These are phyloP conservation scores for Fusarium armeniacum DNA, from an alignment of 2,329 filamentous ascomycete species.

Conservation along the genomic window DNA sequence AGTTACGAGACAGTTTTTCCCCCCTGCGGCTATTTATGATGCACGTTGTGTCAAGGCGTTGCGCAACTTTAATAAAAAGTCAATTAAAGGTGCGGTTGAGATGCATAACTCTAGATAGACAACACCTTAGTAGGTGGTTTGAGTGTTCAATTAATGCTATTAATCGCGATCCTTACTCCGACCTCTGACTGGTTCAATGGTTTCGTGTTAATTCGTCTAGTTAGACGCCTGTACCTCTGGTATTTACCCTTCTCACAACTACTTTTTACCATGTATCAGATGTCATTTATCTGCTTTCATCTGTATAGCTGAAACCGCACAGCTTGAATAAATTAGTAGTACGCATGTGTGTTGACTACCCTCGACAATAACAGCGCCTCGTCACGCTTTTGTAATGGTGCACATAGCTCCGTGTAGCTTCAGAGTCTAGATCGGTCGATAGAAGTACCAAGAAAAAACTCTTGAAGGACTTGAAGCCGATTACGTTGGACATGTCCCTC, in stretches of 20 bases:
- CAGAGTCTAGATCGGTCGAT: not conserved
- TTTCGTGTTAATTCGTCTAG: constrained; percentile 11
- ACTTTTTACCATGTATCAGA: not conserved
- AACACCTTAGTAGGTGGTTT: not conserved
- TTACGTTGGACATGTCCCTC: constrained; percentile 17
- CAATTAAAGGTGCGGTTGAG: not conserved
- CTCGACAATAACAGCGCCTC: not conserved
- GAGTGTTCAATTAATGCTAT: constrained; percentile 4
- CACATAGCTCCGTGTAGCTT: not conserved
- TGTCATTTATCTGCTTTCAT: constrained; percentile 10
- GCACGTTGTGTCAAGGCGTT: not conserved
- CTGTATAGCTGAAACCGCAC: constrained; percentile 10
- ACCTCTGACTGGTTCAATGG: constrained; percentile 6
- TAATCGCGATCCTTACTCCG: constrained; percentile 1
- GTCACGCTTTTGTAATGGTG: not conserved
- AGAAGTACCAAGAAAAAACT: not conserved
- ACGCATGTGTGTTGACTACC: not conserved
- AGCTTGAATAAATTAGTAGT: not conserved
- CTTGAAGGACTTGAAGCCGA: constrained; percentile 8
- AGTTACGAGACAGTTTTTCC: no score
- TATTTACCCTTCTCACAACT: not conserved
- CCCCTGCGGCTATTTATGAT: not conserved
- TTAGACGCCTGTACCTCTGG: constrained; percentile 10
- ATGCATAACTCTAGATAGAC: not conserved
- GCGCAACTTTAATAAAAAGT: not conserved